Conservation (phyloP, 2,329 filamentous ascomycete genomes). For the Botrytis fabae region DNA sequence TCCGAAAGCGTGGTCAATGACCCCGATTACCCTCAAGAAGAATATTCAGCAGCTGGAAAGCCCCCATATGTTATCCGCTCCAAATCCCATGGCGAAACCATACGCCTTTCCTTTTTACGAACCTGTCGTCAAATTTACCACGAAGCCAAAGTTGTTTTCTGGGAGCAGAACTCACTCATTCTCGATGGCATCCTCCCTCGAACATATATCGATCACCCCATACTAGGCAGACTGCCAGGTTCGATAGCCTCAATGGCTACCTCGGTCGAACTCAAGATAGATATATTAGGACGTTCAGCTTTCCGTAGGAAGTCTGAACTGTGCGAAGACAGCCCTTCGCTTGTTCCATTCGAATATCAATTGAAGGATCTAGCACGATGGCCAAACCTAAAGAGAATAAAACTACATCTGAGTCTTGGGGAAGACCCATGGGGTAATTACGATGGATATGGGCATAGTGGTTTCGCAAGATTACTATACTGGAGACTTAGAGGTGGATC, state of each 20-base stretch:
- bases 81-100: slow-evolving; percentile 15
- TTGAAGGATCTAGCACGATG: slow-evolving; percentile 19
- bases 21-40: slow-evolving; percentile 9
- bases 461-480: slow-evolving; percentile 21
- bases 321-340: slow-evolving; percentile 3
- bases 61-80: slow-evolving; percentile 20
- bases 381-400: slow-evolving; percentile 22
- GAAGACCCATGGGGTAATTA: slow-evolving; percentile 21
- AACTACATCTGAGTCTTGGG: slow-evolving; percentile 21
- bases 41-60: slow-evolving; percentile 5
- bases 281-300: slow-evolving; percentile 17
- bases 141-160: slow-evolving; percentile 20
- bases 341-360: slow-evolving; percentile 22
- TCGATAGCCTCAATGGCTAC: slow-evolving; percentile 15
- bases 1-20: slow-evolving; percentile 12
- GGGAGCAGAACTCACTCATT: slow-evolving; percentile 21
- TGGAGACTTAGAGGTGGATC: slow-evolving; percentile 14
- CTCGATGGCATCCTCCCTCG: slow-evolving; percentile 20
- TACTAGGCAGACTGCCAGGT: slow-evolving; percentile 14
- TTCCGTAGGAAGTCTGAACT: slow-evolving; percentile 16
- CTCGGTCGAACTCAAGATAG: slow-evolving; percentile 20
- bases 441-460: slow-evolving; percentile 21
- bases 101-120: slow-evolving; percentile 22
- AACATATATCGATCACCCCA: slow-evolving; percentile 11
- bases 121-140: slow-evolving; percentile 23